A percentile compares a stretch with the other conserved stretches of the same genome.
phyloP scores from a whole-genome alignment of 225 moss, liverwort and hornwort genomes.

The Pleurozium schreberi region DNA sequence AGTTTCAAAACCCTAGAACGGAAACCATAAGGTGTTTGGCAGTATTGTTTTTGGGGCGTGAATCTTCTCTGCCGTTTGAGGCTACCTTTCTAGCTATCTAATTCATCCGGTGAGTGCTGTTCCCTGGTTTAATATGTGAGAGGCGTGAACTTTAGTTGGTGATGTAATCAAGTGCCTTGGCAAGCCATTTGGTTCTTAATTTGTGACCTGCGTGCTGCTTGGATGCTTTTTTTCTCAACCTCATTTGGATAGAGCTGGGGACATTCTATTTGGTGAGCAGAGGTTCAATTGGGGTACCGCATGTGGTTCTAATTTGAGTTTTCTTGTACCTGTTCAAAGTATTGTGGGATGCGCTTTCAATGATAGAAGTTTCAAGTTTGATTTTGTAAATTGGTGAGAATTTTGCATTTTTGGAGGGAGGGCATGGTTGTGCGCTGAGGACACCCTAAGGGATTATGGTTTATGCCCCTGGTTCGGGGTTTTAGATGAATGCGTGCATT shows the following conservation, averaged over 20 bases:
- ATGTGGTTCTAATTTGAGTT: background rate
- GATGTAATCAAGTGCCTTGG: background rate
- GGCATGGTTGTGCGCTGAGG: background rate
- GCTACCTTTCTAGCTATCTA: background rate
- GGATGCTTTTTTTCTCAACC: background rate
- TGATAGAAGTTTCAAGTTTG: background rate
- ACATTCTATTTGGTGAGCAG: background rate
- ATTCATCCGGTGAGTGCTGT: background rate
- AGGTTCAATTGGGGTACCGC: background rate
- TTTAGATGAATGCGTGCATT: background rate
- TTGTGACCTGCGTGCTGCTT: background rate
- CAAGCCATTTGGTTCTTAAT: background rate
- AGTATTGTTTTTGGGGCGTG: background rate
- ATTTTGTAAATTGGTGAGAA: background rate
- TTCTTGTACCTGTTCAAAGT: background rate
- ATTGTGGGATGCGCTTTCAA: background rate
- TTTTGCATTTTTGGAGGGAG: background rate
- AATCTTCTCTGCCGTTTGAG: background rate
- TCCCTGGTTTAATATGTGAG: background rate
- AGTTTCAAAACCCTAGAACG: background rate
- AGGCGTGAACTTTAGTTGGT: background rate
- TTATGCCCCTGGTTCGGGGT: background rate
- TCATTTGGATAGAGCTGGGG: background rate
- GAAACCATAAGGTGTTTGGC: background rate
- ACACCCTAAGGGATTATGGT: background rate